Percentiles rank a stretch among this genome's conserved stretches.
Conservation (phyloP, 1,139 yeast genomes). For the Blastobotrys illinoisensis region DNA sequence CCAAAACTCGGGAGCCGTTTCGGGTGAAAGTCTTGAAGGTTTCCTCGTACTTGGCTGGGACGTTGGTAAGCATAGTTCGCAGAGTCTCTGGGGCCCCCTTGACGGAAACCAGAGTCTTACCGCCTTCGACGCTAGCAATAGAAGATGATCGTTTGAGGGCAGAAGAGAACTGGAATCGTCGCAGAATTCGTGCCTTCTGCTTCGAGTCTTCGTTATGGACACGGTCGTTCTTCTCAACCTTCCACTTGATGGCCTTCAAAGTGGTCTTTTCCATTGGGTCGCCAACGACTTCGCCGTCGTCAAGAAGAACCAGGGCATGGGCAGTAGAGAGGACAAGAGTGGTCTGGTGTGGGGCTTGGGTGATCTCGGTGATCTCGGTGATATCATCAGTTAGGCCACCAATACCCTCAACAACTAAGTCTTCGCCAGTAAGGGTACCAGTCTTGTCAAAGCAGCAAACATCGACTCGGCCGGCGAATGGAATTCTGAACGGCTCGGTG, state of each 20-base stretch:
- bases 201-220: conserved; percentile 24
- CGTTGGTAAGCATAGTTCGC: conserved; percentile 61
- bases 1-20: conserved; percentile 93
- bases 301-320: conserved; percentile 88
- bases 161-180: conserved; percentile 96
- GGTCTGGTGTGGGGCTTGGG: conserved; percentile 60
- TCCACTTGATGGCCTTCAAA: conserved; percentile 81
- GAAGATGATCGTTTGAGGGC: conserved; percentile 94
- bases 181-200: conserved; percentile 60
- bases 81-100: conserved; percentile 99
- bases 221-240: conserved; percentile 64
- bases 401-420: conserved; percentile 90
- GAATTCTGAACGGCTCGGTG: conserved; percentile 98
- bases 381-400: conserved; percentile 65
- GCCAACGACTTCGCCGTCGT: conserved; percentile 96
- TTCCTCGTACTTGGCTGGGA: conserved; percentile 79
- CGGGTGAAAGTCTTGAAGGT: conserved; percentile 88
- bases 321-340: conserved; percentile 84
- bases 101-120: conserved; percentile 67
- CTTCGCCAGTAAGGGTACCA: conserved; percentile 97
- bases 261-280: conserved; percentile 99
- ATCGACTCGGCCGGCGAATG: conserved; percentile 96
- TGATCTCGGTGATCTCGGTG: conserved; percentile 53
- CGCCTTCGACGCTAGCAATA: conserved; percentile 58
- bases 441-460: conserved; percentile 98